Evolutionary conservation across 2,329 filamentous ascomycete genomes (phyloP), one percentile per base, ranked within the genome.

Genomic region (Fusarium brevicatenulatum): DNA sequence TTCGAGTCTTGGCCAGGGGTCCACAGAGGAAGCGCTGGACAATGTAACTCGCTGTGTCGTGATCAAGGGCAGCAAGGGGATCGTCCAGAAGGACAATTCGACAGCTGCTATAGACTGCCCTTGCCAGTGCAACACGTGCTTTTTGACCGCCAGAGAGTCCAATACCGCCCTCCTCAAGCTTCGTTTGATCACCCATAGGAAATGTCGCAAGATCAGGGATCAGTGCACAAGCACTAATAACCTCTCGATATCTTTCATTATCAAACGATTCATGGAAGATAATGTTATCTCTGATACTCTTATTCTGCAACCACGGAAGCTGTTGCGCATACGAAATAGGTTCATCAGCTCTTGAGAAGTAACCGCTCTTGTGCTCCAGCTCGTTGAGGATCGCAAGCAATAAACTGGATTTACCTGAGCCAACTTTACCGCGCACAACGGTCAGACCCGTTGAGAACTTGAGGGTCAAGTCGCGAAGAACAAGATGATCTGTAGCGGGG

Each of bases 241-340:
- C 89, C 55, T 86, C 83, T 21, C 86, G 83, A 77, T 93, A 93
- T 30, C 89, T 83, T 11, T 73, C 69, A 16, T 85, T 81, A 65
- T 92, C 88, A 50, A 87, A 89, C 0, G 82, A 80, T 37, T 86
- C 83, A n/a, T 89, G 89, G 66, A 92, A 92, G 6, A 91, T 76
- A 21, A 92, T 91, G 73, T 92, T 92, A 19, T 92, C 88, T 4
- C 87, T 85, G 53, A 92, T 89, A 6, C 87, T 91, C 83, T 90
- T 91, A 79, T 88, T 91, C 78, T 91, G 89, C 9, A 92, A 81
- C 89, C 90, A 92, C 0, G 90, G 88, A 2, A 89, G 86, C 74
- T 92, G 90, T 63, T 90, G 84, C 67, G 87, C 86, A 79, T 91
- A 88, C 4, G 86, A 85, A 19, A 89, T 80, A 69, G 86, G 85